phyloP scores from a whole-genome alignment of 345 rosid genomes.

The Erodium maritimum region DNA sequence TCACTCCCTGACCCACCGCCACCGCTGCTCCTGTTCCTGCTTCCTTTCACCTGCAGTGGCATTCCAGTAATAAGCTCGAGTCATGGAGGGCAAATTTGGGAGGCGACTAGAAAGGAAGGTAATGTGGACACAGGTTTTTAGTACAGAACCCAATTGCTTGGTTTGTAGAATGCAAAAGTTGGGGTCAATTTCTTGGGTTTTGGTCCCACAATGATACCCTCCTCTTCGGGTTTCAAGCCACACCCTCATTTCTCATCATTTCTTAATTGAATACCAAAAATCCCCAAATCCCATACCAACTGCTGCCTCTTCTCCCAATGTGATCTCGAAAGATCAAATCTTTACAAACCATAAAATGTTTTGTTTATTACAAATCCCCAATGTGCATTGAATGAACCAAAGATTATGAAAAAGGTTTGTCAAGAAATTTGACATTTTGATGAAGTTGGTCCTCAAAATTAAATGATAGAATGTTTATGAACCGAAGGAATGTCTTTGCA shows the following conservation, averaged over 20 bases:
- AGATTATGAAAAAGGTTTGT: no score
- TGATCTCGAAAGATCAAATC: no score
- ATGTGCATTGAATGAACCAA: no score
- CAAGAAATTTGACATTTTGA: no score
- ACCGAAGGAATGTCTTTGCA: neutral
- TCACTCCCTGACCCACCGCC: conserved; percentile 23
- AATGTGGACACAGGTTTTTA: neutral
- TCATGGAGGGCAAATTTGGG: neutral
- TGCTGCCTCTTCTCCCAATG: no score
- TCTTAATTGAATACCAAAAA: no score
- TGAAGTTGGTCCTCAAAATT: no score
- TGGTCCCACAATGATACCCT: neutral
- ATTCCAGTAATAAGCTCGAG: neutral
- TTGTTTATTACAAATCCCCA: no score
- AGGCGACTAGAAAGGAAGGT: neutral
- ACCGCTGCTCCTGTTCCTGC: conserved; percentile 32
- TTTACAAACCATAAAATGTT: no score
- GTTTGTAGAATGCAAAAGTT: neutral
- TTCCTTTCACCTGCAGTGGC: conserved; percentile 50
- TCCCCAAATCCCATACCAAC: no score
- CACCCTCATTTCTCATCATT: neutral
- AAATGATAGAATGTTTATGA: no score
- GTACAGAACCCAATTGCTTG: neutral
- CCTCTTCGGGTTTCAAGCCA: neutral
- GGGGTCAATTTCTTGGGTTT: neutral